Evolutionary conservation across 1,139 yeast species (phyloP), one percentile per base, ranked within the genome.

Genomic region (Scheffersomyces titani): DNA sequence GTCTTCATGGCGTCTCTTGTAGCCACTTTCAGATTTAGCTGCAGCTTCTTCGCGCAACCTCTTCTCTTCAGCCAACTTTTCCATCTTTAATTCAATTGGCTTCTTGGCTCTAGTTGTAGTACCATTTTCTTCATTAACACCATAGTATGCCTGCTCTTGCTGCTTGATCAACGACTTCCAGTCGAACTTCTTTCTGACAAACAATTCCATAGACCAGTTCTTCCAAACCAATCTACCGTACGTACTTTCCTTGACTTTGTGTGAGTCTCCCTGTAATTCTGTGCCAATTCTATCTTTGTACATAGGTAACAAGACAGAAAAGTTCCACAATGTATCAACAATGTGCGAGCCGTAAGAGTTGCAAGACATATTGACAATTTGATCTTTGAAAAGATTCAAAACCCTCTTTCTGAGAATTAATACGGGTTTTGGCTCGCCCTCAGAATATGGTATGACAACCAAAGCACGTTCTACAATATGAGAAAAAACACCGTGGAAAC

Each of bases 201-300:
- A 91, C 64, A 86, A 74, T 68, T 92, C 97, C 88, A 92, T 83
- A 44, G 83, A 75, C 98, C 98, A 94, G 70, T 93, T 94, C 68
- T 90, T 90, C 98, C 98, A 94, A 1, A 94, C 98, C 63, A 87
- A 82, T 69, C 89, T 85, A 51, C 99, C 99, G 67, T 94, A 94
- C 22, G 80, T 83, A 69, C 97, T 89, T 61, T 88, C 91, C 74
- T 94, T 92, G 48, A 94, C 89, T 61, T 83, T 81, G 44, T 84
- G 87, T 44, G 88, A 83, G 51, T 87, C 83, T n/a, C 77, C 78
- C 44, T 78, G 69, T 58, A 94, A 76, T 58, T 88, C 89, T 19
- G 83, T 81, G 0, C 96, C 98, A 61, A 94, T 81, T 61, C 94
- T 83, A 67, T 94, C 98, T 65, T 96, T 90, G 73, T 90, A 90